phyloP scores from a whole-genome alignment of 1,139 yeast genomes.

The Pichia sp. region DNA sequence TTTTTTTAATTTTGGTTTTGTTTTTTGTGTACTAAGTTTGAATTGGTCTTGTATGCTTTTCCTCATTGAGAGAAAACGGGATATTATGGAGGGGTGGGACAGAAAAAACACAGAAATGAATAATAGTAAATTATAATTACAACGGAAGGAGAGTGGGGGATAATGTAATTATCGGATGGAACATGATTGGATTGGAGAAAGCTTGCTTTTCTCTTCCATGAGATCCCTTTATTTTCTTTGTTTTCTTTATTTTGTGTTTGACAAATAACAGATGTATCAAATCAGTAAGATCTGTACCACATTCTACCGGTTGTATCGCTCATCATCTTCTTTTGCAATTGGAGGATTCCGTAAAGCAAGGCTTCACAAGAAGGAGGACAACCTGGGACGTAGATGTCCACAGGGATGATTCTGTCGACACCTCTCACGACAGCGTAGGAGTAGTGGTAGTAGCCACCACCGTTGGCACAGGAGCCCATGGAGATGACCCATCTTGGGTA shows the following conservation, averaged over 20 bases:
- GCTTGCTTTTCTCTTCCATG: not conserved
- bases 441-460: conserved; percentile 91
- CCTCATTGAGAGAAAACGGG: not conserved
- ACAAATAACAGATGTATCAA: not conserved
- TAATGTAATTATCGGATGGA: not conserved
- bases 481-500: conserved; percentile 89
- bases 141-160: not conserved
- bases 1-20: not conserved
- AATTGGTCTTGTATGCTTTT: not conserved
- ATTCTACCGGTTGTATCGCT: conserved; percentile 73
- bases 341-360: conserved; percentile 85
- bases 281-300: conserved; percentile 62
- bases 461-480: conserved; percentile 94
- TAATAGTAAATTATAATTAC: conserved; percentile 2
- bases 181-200: not conserved
- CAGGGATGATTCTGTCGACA: conserved; percentile 84
- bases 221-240: not conserved
- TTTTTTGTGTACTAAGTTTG: not conserved
- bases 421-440: conserved; percentile 88
- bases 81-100: not conserved
- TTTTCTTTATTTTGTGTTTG: too few species aligned
- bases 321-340: conserved; percentile 86
- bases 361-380: conserved; percentile 94
- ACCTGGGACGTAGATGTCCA: conserved; percentile 88
- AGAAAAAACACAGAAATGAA: conserved; percentile 3